Percentiles rank a stretch among this genome's conserved stretches.
Evolutionary conservation across 2,329 filamentous ascomycete species (phyloP).

Genomic region (Myriosclerotinia curreyana): DNA sequence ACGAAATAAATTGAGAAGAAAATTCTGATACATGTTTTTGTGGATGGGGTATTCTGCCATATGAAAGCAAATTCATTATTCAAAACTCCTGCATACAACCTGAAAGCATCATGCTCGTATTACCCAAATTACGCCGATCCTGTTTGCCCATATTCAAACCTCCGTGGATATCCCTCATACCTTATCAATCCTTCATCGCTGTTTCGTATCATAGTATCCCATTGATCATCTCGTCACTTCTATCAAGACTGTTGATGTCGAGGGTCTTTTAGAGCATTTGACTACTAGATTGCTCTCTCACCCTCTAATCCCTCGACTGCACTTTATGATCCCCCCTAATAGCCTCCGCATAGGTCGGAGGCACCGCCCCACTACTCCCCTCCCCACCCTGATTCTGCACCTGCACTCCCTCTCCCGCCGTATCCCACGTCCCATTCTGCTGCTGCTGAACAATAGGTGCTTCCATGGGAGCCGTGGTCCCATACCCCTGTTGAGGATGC

Average conservation of each 20-base stretch:
- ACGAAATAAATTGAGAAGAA: not conserved
- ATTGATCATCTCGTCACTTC: not conserved
- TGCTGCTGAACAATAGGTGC: constrained; percentile 39
- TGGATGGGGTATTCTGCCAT: not conserved
- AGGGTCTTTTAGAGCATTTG: no score
- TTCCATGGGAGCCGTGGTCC: constrained; percentile 37
- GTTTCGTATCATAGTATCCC: not conserved
- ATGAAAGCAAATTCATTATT: not conserved
- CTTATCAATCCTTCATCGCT: constrained; percentile 2
- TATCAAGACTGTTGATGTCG: no score
- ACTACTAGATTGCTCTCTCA: not conserved
- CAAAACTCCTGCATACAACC: constrained; percentile 4
- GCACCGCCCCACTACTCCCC: constrained; percentile 51
- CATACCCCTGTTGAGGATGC: constrained; percentile 35
- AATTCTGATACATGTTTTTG: constrained; percentile 8
- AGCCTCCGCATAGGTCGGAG: constrained; percentile 87
- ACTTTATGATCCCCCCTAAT: constrained; percentile 90
- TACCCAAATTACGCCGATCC: not conserved
- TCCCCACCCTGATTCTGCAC: constrained; percentile 44
- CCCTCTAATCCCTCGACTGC: constrained; percentile 49
- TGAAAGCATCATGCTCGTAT: not conserved
- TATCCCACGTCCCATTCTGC: constrained; percentile 36
- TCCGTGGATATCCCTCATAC: not conserved
- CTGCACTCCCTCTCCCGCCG: constrained; percentile 34
- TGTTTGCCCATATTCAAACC: not conserved